Evolutionary conservation across 164 flowering plant genomes (phyloP), one percentile per base, ranked within the genome.

Genomic region (Piper longum): DNA sequence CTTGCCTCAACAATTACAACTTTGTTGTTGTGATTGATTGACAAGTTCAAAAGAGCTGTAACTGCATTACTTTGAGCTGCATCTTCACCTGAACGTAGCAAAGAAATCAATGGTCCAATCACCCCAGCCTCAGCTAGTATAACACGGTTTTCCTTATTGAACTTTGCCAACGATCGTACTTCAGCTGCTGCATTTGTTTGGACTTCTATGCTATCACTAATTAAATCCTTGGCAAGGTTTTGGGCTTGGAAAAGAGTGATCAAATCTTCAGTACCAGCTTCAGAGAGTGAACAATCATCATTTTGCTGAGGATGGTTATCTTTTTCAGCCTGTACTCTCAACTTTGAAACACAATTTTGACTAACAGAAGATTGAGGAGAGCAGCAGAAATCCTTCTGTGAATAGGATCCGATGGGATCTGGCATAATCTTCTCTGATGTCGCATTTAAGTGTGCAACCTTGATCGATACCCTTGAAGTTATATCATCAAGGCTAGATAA

Each of bases 1-100:
- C 88, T 92, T 2, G 80, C 76, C 69, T 82, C 86, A 17, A 87
- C 97, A 66, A 93, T 90, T 71, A 66, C 67, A 54, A 78, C 73
- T 73, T 85, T 93, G 57, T 85, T 86, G 13, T 72, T 74, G 26
- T 84, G 88, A 70, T 84, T 80, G 43, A 93, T 86, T 11, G 99
- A 93, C 16, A 93, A 67, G 64, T 93, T 93, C 69, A 93, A 65
- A 26, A 93, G 79, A 12, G 97, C 88, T 4, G 99, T 90, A 19
- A 93, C 99, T 16, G 95, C 95, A 77, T 90, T 86, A 68, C 85
- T 96, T 70, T 93, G 96, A 55, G 84, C 79, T 58, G 67, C 62
- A 73, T 78, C 73, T 44, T 64, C 73, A 13, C 64, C 72, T 14
- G 96, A 93, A 72, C 76, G 77, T 41, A 90, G 68, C 62, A 90